Evolutionary conservation across 306 rosid genomes (phyloP), one percentile per base, ranked within the genome.

Genomic region (Corylus avellana): DNA sequence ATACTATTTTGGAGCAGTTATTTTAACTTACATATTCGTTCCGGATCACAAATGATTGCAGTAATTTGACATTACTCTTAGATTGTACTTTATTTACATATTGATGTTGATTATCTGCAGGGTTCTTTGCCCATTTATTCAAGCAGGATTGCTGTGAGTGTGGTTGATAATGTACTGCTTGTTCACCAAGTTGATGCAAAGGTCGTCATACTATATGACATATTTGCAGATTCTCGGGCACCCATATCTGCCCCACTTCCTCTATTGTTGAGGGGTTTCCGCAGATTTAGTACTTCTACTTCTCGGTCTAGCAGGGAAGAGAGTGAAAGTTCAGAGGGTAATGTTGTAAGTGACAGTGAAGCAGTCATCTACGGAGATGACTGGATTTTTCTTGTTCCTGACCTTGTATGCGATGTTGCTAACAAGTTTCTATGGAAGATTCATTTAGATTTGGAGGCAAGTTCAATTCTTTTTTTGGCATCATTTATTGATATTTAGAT

Each of bases 221-320:
- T 95, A 76, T 93, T 83, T 87, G 83, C 89, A 77, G 99, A 95
- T 83, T 91, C 96, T 53, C 89, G 90, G 53, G 98, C 98, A 64
- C 96, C 99, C 68, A 89, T 95, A 86, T 95, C 99, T 27, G 99
- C 98, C 27, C 99, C 99, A 49, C 98, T 95, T 80, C 98, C 99
- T 79, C 79, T 95, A 75, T 80, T 93, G 75, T 80, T 93, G 80
- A 91, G 98, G 87, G 97, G 97, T 78, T 85, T 89, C 69, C 90
- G 94, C 59, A 85, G 94, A 84, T 81, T 92, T 54, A 79, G 84
- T 84, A 67, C 85, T 70, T 79, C 82, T 85, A 77, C 82, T 77
- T 76, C 89, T 79, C 86, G 86, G 77, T 79, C 83, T 66, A 85
- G 88, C 88, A 88, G 90, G 59, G 90, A 91, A 81, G 94, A 87